Conservation (phyloP, 257 asterid genomes). For the Nemophila menziesii region DNA sequence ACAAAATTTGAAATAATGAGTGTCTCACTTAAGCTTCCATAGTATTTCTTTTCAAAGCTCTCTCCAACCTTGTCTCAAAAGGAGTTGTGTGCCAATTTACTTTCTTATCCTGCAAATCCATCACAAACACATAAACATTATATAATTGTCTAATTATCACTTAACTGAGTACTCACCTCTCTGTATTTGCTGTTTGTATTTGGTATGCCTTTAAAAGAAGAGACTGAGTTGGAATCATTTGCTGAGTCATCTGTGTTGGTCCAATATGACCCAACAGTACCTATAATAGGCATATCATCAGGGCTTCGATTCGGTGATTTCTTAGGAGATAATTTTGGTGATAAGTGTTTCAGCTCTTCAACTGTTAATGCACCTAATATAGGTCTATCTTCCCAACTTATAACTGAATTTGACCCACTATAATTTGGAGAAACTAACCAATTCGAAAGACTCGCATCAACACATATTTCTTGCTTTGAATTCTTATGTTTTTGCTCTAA, state of each 20-base stretch:
- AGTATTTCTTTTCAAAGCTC: slow-evolving; percentile 48
- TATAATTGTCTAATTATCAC: not conserved
- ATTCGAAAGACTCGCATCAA: slow-evolving; percentile 85
- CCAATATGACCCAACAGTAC: slow-evolving; percentile 91
- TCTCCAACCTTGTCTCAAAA: slow-evolving; percentile 75
- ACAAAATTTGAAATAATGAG: slow-evolving; percentile 1
- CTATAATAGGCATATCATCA: slow-evolving; percentile 84
- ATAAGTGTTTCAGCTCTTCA: slow-evolving; percentile 72
- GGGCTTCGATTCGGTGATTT: slow-evolving; percentile 84
- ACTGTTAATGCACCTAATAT: slow-evolving; percentile 90
- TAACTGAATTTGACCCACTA: slow-evolving; percentile 31
- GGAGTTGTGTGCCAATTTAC: slow-evolving; percentile 92
- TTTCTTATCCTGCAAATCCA: slow-evolving; percentile 60
- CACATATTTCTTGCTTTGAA: slow-evolving; percentile 43
- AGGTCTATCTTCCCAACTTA: slow-evolving; percentile 78
- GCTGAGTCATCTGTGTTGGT: slow-evolving; percentile 28
- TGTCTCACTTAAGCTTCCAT: slow-evolving; percentile 32
- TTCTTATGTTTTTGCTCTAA: slow-evolving; percentile 31
- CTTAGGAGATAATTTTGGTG: slow-evolving; percentile 50
- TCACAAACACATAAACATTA: slow-evolving; percentile 4
- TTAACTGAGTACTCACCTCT: slow-evolving; percentile 48
- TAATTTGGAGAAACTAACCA: slow-evolving; percentile 61
- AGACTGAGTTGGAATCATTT: slow-evolving; percentile 25
- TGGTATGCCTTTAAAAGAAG: slow-evolving; percentile 78
- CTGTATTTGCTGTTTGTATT: slow-evolving; percentile 87